A percentile compares a stretch with the other conserved stretches of the same genome.
Evolutionary conservation across 768 basidiomycete species (phyloP).

Genomic region (Suillus weaverae): DNA sequence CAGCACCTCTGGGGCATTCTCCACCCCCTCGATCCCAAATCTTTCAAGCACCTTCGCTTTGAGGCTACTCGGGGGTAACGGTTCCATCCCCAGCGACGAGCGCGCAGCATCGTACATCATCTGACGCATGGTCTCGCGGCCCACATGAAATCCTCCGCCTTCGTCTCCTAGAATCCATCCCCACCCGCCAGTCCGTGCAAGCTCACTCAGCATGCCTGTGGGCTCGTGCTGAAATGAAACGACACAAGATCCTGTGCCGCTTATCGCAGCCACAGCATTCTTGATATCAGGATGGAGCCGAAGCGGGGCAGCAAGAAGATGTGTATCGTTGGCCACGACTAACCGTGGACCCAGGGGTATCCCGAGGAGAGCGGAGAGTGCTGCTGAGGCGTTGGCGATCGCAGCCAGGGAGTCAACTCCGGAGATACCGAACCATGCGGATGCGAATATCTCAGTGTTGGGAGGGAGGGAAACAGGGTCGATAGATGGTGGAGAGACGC

Average conservation of each 20-base stretch:
- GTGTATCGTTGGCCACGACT: conserved; percentile 76
- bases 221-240: conserved; percentile 57
- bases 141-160: conserved; percentile 80
- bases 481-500: conserved; percentile 36
- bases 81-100: conserved; percentile 38
- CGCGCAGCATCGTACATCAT: conserved; percentile 58
- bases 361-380: conserved; percentile 56
- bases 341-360: conserved; percentile 57
- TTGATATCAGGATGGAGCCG: conserved; percentile 56
- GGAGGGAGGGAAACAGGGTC: conserved; percentile 41
- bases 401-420: conserved; percentile 77
- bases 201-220: conserved; percentile 49
- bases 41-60: conserved; percentile 47
- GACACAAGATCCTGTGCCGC: conserved; percentile 79
- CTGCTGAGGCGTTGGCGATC: conserved; percentile 51
- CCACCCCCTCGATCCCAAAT: conserved; percentile 55
- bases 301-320: conserved; percentile 81
- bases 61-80: conserved; percentile 33
- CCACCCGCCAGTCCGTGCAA: conserved; percentile 77
- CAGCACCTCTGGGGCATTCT: conserved; percentile 57
- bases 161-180: conserved; percentile 87
- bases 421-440: conserved; percentile 83
- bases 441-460: conserved; percentile 46
- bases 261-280: conserved; percentile 71
- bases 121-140: conserved; percentile 71